A percentile compares a stretch with the other conserved stretches of the same genome.
Evolutionary conservation across 78 protist species (phyloP).

Genomic region (Dictyostelium firmibasis): DNA sequence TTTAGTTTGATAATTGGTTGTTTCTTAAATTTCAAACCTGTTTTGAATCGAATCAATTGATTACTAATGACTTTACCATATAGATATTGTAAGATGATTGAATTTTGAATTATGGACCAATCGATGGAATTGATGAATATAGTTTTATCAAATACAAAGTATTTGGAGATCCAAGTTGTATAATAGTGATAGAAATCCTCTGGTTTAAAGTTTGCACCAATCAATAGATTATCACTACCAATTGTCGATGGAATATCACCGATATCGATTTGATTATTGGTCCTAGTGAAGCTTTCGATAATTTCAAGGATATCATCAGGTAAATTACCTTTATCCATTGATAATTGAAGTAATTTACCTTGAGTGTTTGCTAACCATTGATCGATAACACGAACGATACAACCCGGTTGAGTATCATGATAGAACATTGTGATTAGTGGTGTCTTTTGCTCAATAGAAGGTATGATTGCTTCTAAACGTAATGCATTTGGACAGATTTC

Average conservation of each 20-base stretch:
- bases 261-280: neutral
- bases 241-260: neutral
- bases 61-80: conserved; percentile 19
- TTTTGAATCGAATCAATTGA: neutral
- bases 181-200: neutral
- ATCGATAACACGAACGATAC: conserved; percentile 10
- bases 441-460: neutral
- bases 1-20: neutral
- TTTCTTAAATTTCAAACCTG: neutral
- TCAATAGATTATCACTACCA: conserved; percentile 27
- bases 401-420: neutral
- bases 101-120: conserved; percentile 10
- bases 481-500: conserved; percentile 18
- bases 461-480: conserved; percentile 7
- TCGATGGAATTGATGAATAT: neutral
- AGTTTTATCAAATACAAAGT: neutral
- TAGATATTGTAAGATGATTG: neutral
- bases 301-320: neutral
- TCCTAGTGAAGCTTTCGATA: neutral
- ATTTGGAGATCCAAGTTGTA: neutral
- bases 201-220: neutral
- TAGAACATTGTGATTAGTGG: neutral
- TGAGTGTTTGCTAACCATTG: conserved; percentile 32
- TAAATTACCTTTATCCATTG: neutral
- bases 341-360: neutral